These are phyloP conservation scores for Phytophthora parvispora DNA, from an alignment of 352 stramenopile genomes.

Conservation along the genomic window DNA sequence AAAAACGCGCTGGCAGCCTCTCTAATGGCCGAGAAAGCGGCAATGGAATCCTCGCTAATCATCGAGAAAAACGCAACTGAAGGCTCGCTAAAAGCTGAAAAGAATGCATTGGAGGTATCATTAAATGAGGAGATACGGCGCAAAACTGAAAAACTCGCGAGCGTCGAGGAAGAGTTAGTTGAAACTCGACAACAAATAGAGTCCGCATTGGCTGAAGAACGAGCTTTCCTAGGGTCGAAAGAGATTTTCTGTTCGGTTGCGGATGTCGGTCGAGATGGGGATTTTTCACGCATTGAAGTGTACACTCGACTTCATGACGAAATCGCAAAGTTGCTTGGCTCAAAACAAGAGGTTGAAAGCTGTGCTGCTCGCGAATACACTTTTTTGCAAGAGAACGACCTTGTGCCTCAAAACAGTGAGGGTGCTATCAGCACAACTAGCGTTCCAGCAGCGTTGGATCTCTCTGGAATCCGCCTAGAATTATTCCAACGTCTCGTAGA, in stretches of 20 bases:
- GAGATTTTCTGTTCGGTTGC: slow-evolving; percentile 20
- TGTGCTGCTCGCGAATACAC: slow-evolving; percentile 13
- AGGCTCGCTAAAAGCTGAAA: neutral
- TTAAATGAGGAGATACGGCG: slow-evolving; percentile 12
- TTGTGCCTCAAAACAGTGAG: slow-evolving; percentile 3
- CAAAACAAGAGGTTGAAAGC: slow-evolving; percentile 12
- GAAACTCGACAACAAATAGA: slow-evolving; percentile 18
- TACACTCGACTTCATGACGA: slow-evolving; percentile 30
- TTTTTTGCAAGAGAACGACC: slow-evolving; percentile 20
- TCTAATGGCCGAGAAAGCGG: neutral
- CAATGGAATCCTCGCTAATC: neutral
- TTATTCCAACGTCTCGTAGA: slow-evolving; percentile 27
- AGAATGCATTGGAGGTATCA: slow-evolving; percentile 5
- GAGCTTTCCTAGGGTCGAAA: slow-evolving; percentile 19
- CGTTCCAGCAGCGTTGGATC: neutral
- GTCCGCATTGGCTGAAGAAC: slow-evolving; percentile 18
- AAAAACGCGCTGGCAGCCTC: neutral
- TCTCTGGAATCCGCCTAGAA: slow-evolving; percentile 29
- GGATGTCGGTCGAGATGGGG: neutral
- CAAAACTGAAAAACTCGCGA: slow-evolving; percentile 10
- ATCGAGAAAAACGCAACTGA: slow-evolving; percentile 17
- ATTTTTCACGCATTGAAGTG: slow-evolving; percentile 20
- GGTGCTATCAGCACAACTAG: neutral
- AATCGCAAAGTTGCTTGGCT: slow-evolving; percentile 14
- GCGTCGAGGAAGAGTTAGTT: slow-evolving; percentile 21